Evolutionary conservation across 306 rosid genomes (phyloP), one percentile per base, ranked within the genome.

Genomic region (Vigna radiata): DNA sequence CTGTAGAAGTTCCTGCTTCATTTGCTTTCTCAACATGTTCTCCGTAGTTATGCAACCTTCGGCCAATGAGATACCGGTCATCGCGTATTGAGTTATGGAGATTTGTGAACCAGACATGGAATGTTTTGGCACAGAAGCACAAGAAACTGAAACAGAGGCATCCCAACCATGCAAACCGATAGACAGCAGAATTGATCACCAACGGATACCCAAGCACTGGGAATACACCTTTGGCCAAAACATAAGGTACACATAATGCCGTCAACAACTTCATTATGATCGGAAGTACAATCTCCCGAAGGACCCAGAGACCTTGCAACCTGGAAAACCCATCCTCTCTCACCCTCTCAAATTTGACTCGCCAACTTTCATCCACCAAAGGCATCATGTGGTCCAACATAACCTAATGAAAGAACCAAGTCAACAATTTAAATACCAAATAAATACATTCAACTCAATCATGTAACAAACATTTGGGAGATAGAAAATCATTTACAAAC

Each of bases 301-400:
- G 84, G 69, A 96, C 99, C 99, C 99, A 96, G 10, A 96, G 92
- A 62, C 97, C 98, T 85, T 89, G 97, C 75, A 96, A 87, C 90
- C 99, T 82, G 10, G 99, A 92, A 86, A 96, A 96, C 68, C 99
- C 99, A 68, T 96, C 94, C 76, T 92, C 98, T 80, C 98, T 91
- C 82, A 96, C 99, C 69, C 99, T 88, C 86, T 91, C 98, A 43
- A 96, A 96, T 79, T 96, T 96, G 17, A 84, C 84, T 19, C 99
- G 90, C 99, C 99, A 96, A 70, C 90, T 96, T 62, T 96, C 99
- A 41, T 96, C 99, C 71, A 92, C 79, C 37, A 96, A 84, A 18
- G 99, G 99, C 92, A 96, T 96, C 97, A 96, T 92, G 84, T 96
- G 99, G 83, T 96, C 99, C 87, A 96, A 77, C 99, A 91, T 96